A percentile compares a stretch with the other conserved stretches of the same genome.
phyloP scores from a whole-genome alignment of 2,329 filamentous ascomycete genomes.

The Colletotrichum sp. region DNA sequence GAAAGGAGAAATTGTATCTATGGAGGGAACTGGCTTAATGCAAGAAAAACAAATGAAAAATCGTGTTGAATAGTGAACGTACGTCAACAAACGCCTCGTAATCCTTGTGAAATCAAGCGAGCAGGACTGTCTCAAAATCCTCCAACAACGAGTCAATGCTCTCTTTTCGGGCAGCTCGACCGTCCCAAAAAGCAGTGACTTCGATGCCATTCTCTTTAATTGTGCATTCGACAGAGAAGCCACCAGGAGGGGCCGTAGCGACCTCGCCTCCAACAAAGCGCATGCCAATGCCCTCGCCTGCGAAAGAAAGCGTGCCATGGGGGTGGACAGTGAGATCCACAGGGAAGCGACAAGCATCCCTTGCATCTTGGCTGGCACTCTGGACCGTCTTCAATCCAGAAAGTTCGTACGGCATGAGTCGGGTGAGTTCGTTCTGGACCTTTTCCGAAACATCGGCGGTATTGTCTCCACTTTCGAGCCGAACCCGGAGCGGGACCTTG shows the following conservation, averaged over 20 bases:
- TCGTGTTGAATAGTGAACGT: neutral
- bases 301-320: neutral
- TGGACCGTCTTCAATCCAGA: neutral
- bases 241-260: neutral
- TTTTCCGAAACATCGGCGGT: neutral
- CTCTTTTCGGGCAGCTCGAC: neutral
- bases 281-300: neutral
- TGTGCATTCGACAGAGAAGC: neutral
- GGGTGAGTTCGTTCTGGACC: neutral
- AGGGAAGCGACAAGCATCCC: slow-evolving; percentile 6
- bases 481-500: neutral
- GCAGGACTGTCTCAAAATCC: neutral
- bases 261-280: neutral
- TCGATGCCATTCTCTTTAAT: neutral
- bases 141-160: neutral
- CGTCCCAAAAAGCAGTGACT: neutral
- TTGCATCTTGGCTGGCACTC: neutral
- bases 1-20: neutral
- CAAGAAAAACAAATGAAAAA: neutral
- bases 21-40: neutral
- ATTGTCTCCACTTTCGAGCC: neutral
- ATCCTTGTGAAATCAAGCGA: neutral
- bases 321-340: neutral
- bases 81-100: neutral
- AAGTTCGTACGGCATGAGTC: slow-evolving; percentile 1